Evolutionary conservation across 495 filamentous ascomycete genomes (phyloP), one percentile per base, ranked within the genome.

Genomic region (Penicillium coprophilum): DNA sequence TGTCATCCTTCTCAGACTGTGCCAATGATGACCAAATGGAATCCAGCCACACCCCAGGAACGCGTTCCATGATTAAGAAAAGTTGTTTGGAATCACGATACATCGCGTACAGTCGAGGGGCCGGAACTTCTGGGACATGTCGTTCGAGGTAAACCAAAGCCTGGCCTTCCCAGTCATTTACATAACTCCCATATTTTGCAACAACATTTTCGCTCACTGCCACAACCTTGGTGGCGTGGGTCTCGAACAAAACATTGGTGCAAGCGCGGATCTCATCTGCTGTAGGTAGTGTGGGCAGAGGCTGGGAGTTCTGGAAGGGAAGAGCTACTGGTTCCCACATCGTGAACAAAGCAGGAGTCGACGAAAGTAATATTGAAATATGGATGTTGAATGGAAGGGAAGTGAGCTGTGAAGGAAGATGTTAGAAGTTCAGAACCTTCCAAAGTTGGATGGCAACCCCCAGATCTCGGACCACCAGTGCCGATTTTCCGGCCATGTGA

Each of bases 181-280:
- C 38, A 30, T 40, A 24, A 40, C 28, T 11, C 34, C 66, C 66
- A 58, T 56, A 69, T 59, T 69, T 69, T 23, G 59, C 60, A 59
- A 68, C 63, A 54, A 69, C 56, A 49, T 66, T 56, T 28, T 69
- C 50, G 59, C 62, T 64, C 38, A 69, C 19, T 21, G 53, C 54
- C 28, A 66, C 66, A 54, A 69, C 34, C 46, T 69, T 66, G 45
- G 55, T 56, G 39, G 55, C 53, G 43, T 7, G 10, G 49, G 48
- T 59, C 54, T 66, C 61, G 56, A 43, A 60, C 32, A 69, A 40
- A 51, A 64, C 30, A 60, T 64, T 66, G 49, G 66, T 59, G 50
- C 66, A 69, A 57, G 55, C 58, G 21, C 58, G 63, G 38, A 69
- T 69, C 57, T 69, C 63, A 55, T 62, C 66, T 55, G 53, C 58